Evolutionary conservation across 352 stramenopile species (phyloP), one percentile per base, ranked within the genome.

Genomic region (Pythium coloratum): DNA sequence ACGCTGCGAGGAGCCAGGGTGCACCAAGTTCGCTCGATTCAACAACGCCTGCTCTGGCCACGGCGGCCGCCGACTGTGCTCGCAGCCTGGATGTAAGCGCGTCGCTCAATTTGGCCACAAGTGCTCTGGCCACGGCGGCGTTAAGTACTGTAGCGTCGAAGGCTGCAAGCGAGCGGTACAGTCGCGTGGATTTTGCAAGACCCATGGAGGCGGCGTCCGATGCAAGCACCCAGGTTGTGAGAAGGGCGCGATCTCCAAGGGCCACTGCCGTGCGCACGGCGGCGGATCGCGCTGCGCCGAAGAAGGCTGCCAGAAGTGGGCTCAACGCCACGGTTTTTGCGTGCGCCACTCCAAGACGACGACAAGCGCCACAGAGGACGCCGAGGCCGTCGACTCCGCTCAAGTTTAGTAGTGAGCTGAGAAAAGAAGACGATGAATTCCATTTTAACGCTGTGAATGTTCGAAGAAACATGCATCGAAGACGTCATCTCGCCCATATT

Each of bases 231-330:
- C 73, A 4, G 84, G 84, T 12, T 96, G 89, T 62, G 82, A 80
- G 36, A 96, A 96, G 67, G 89, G 88, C 2, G 88, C 88, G 42
- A 93, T 95, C 60, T 94, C 85, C 2, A 91, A 93, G 61, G 89
- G 89, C 7, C 78, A 92, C 40, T 97, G 89, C 68, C 89, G 88
- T 26, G 75, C 84, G 0, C 89, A 97, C 47, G 89, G 89, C 51
- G 89, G 89, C 14, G 89, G 89, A 1, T 88, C 79, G 26, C 85
- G 88, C 32, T 97, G 89, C 67, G 83, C 84, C 6, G 74, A 88
- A 50, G 62, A 71, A 55, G 76, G 69, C 1, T 96, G 88, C 63
- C 51, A 80, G 47, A 94, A 94, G 58, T 92, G 85, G 83, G 82
- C 85, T 2, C 85, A 94, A 58, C 82, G 83, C 32, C 81, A 81